phyloP scores from a whole-genome alignment of 192 early-diverging fungal genomes.

The Pilobolus umbonatus region DNA sequence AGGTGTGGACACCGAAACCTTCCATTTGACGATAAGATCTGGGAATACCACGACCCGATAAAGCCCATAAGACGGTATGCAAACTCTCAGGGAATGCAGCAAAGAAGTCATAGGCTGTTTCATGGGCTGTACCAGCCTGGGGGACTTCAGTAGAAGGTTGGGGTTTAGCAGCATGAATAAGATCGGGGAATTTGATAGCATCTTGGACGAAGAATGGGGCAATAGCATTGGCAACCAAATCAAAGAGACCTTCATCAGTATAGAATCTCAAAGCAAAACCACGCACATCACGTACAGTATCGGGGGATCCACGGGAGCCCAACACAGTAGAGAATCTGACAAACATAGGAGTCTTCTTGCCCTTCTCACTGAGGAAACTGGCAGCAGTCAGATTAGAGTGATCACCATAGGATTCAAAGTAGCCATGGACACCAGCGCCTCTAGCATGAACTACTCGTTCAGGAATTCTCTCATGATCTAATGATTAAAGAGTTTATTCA shows the following conservation, averaged over 20 bases:
- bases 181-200: constrained; percentile 36
- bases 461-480: constrained; percentile 29
- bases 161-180: constrained; percentile 40
- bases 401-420: constrained; percentile 31
- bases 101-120: constrained; percentile 42
- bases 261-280: constrained; percentile 27
- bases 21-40: constrained; percentile 33
- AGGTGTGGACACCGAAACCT: constrained; percentile 47
- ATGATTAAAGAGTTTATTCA: no score
- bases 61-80: constrained; percentile 38
- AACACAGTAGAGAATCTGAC: constrained; percentile 43
- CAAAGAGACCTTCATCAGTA: constrained; percentile 32
- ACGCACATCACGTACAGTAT: constrained; percentile 41
- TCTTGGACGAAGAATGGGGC: constrained; percentile 47
- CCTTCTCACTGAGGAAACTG: constrained; percentile 21
- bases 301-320: constrained; percentile 37
- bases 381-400: constrained; percentile 36
- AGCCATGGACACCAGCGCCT: constrained; percentile 42
- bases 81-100: constrained; percentile 31
- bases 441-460: constrained; percentile 40
- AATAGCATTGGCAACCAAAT: constrained; percentile 35
- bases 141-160: constrained; percentile 42
- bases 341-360: constrained; percentile 43
- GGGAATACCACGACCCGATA: constrained; percentile 42
- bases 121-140: constrained; percentile 39